Evolutionary conservation across 2,329 filamentous ascomycete genomes (phyloP).

Genomic region (Sporothrix phasma): DNA sequence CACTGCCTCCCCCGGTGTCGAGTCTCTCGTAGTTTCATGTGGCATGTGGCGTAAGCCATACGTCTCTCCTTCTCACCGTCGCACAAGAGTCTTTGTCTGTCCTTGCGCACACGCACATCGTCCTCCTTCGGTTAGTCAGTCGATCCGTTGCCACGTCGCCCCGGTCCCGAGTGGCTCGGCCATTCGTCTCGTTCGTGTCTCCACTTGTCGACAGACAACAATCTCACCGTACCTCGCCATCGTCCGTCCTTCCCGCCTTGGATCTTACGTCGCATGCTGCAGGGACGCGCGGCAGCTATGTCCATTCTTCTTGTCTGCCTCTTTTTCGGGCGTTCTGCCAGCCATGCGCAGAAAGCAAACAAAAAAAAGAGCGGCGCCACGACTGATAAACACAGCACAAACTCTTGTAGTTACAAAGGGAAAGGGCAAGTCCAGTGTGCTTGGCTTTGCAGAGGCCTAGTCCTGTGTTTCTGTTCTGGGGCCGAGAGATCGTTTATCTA

Average conservation of each 20-base stretch:
- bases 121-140: background rate
- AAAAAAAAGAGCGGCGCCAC: background rate
- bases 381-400: background rate
- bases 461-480: background rate
- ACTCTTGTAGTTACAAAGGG: background rate
- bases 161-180: slow-evolving; percentile 3
- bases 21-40: background rate
- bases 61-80: background rate
- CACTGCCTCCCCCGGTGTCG: too few species aligned
- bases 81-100: background rate
- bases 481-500: background rate
- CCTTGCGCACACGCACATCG: background rate
- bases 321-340: background rate
- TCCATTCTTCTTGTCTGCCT: background rate
- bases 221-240: background rate
- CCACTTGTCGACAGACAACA: background rate
- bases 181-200: background rate
- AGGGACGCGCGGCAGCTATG: slow-evolving; percentile 7
- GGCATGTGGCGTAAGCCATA: background rate
- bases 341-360: background rate
- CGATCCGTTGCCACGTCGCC: background rate
- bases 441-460: background rate
- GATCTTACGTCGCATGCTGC: background rate
- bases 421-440: background rate
- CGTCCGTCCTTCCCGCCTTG: background rate